Evolutionary conservation across 2,329 filamentous ascomycete species (phyloP), one percentile per base, ranked within the genome.

Genomic region (Chaetomiaceae sp.): DNA sequence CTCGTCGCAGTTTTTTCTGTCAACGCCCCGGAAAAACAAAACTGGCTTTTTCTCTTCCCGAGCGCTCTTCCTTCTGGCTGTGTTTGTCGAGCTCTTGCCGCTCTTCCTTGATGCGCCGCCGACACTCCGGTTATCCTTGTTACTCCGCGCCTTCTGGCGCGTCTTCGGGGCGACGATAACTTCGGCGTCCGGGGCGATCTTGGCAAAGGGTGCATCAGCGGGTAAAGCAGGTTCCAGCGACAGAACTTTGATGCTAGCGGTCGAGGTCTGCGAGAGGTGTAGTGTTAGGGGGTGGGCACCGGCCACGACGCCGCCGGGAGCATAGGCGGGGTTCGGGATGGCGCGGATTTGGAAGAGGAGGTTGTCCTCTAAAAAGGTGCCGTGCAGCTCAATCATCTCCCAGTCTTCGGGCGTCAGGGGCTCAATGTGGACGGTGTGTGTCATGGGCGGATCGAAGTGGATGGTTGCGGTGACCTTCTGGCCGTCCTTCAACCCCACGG

Each of bases 341-440:
- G 92, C 92, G 63, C 94, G 86, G 62, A 99, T 91, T 73, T 99
- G 94, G 40, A 86, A 88, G 29, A 96, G 77, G 48, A 99, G 84
- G 69, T 99, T 97, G 59, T 96, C 78, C 67, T 99, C 94, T 46
- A 99, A 77, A 66, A 97, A 99, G 14, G 87, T 94, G 5, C 94
- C 94, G 73, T 99, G 94, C 2, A 99, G 76, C 70, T 99, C 94
- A 63, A 99, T 97, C 64, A 97, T 95, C 71, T 99, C 94, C 94
- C 94, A 99, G 67, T 99, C 94, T 54, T 95, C 90, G 1, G 92
- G 84, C 0, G 94, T 97, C 64, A 97, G 73, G 30, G 94, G 94
- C 68, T 99, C 95, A 62, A 99, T 97, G 67, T 96, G 90, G 69
- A 99, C 87, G 1, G 91, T 97, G 69, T 96, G 90, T 44, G 90